Evolutionary conservation across 495 filamentous ascomycete species (phyloP), one percentile per base, ranked within the genome.

Genomic region (Aspergillus biplanus): DNA sequence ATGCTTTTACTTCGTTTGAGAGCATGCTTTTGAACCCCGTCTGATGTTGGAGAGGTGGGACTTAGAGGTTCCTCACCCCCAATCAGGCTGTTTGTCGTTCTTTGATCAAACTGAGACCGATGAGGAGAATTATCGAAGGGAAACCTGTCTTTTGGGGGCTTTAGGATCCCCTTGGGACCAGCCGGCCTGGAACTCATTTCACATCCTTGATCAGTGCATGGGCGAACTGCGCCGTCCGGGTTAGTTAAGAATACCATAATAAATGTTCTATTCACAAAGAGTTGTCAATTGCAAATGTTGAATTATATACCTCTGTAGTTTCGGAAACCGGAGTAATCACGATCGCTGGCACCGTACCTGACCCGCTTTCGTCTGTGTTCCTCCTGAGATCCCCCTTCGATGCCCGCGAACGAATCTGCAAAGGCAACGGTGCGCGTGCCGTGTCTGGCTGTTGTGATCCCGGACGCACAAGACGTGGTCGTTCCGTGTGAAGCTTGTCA

Each of bases 401-500:
- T 6, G 33, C 11, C 13, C 52, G 54, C 21, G 54, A 49, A 11
- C 61, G 57, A 35, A 67, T 13, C 4, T 56, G 55, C 48, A 56
- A 35, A 3, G 65, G 65, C 27, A 67, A 34, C 9, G 58, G 53
- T 31, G 61, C 56, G 13, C 65, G 65, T 0, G 39, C 33, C n/a
- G 46, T 47, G 44, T 32, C 12, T 13, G 13, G 27, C 13, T 32
- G 49, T 34, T 49, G 27, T 32, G 47, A 50, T 37, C 44, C 35
- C 12, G 53, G 53, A 16, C 62, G 65, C 15, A 67, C 65, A 9
- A 62, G 50, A 12, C 65, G 65, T 34, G 65, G 65, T 12, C 27
- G 50, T 44, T 65, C 63, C 1, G 58, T 62, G 9, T 67, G 57
- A n/a, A 61, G 58, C 11, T 50, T 53, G 42, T 67, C 61, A 42